These are phyloP conservation scores for Chaetoscypha palmicola DNA, from an alignment of 2,329 filamentous ascomycete genomes.

Conservation along the genomic window DNA sequence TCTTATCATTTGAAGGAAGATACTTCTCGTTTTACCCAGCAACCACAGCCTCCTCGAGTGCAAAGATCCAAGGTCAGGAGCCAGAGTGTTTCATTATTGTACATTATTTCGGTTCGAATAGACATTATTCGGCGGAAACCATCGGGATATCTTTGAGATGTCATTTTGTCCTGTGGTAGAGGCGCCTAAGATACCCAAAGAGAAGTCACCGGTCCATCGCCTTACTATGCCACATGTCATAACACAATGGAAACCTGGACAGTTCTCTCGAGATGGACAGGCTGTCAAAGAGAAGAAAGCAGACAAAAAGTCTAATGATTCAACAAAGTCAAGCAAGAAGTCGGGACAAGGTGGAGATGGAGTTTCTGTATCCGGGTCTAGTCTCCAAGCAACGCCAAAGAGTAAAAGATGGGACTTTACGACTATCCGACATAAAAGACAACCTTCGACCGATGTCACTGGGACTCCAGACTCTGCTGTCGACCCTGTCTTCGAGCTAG, in stretches of 20 bases:
- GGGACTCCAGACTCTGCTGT: conserved; percentile 22
- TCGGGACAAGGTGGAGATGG: conserved; percentile 1
- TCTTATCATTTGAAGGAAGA: conserved; percentile 1
- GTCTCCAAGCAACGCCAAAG: conserved; percentile 14
- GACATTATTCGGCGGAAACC: not conserved
- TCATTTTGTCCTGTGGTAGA: conserved; percentile 3
- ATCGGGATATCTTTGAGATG: not conserved
- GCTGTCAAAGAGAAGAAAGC: conserved; percentile 3
- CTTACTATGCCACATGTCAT: conserved; percentile 8
- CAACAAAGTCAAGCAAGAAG: conserved; percentile 5
- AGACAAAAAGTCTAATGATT: conserved; percentile 6
- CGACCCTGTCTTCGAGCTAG: conserved; percentile 24
- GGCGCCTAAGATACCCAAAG: not conserved
- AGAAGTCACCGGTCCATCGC: not conserved
- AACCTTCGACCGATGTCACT: conserved; percentile 14
- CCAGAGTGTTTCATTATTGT: not conserved
- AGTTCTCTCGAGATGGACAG: conserved; percentile 3
- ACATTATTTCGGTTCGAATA: not conserved
- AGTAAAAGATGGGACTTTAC: conserved; percentile 17
- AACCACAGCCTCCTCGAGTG: not conserved
- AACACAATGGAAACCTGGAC: conserved; percentile 10
- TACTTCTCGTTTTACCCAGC: not conserved
- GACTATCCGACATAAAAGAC: conserved; percentile 13
- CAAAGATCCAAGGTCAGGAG: not conserved
- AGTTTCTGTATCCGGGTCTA: conserved; percentile 3